Evolutionary conservation across 805 yeast species (phyloP).

Genomic region (Suhomyces canberraensis): DNA sequence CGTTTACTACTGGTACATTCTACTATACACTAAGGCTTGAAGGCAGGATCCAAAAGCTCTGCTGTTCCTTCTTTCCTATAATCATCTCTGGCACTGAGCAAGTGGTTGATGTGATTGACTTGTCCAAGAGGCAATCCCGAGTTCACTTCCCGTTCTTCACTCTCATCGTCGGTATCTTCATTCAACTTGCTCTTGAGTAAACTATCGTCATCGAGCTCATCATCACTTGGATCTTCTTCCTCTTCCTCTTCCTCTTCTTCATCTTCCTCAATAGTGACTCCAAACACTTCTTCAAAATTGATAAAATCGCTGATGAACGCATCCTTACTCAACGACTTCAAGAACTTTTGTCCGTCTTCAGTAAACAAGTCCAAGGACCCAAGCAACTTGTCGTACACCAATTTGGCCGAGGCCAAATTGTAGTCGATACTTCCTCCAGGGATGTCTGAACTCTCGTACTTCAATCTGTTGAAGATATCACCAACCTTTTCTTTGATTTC

Average conservation of each 20-base stretch:
- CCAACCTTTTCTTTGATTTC: constrained; percentile 17
- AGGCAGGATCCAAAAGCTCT: constrained; percentile 22
- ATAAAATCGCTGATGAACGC: constrained; percentile 30
- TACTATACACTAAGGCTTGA: constrained; percentile 12
- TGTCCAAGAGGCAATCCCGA: constrained; percentile 3
- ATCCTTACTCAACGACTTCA: constrained; percentile 17
- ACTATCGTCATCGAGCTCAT: constrained; percentile 8
- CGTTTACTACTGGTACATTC: background rate
- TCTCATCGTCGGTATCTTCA: constrained; percentile 5
- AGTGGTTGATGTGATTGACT: constrained; percentile 5
- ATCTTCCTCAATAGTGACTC: constrained; percentile 9
- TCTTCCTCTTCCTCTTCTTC: constrained; percentile 10
- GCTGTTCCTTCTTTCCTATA: constrained; percentile 9
- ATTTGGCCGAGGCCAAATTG: constrained; percentile 18
- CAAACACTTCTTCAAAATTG: constrained; percentile 20
- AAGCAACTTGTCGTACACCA: constrained; percentile 24
- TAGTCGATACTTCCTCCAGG: constrained; percentile 10
- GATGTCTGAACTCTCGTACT: constrained; percentile 12
- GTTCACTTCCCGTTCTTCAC: constrained; percentile 1
- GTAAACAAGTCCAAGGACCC: constrained; percentile 13
- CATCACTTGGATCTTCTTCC: constrained; percentile 11
- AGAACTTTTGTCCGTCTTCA: constrained; percentile 17
- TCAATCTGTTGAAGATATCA: constrained; percentile 13
- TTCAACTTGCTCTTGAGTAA: constrained; percentile 3
- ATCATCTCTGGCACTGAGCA: background rate